Evolutionary conservation across 441 rosid genomes (phyloP), one percentile per base, ranked within the genome.

Genomic region (Arabidopsis hybrid): DNA sequence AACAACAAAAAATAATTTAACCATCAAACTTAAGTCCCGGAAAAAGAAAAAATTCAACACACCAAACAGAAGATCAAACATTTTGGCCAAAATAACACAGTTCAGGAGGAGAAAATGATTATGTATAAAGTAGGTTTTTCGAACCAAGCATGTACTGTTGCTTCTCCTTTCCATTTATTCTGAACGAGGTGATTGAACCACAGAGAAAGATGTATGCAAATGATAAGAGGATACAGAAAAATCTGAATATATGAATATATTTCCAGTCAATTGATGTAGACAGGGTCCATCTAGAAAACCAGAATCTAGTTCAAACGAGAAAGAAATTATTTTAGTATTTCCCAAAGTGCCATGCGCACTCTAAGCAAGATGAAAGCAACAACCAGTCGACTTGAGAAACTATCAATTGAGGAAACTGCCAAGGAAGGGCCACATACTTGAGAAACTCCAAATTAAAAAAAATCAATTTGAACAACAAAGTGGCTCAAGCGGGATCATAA

Each of bases 51-150:
- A 10, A 9, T 18, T 42, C 29, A 71, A 50, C 63, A 76, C 26
- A 76, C 35, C 49, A 58, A 39, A 76, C 57, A 69, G 8, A 69
- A 45, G 26, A 58, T 11, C 21, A 56, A 31, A 36, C 36, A 45
- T 29, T 46, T 59, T 3, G 35, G 35, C 52, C 72, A 65, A 2
- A 3, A 14, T 11, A 53, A 13, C 13, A 12, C 32, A 8, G 63
- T 16, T 12, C 17, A 50, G 32, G 60, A 31, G 32, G 32, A 31
- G 32, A 31, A 31, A 31, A 4, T 31, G 32, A 31, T 31, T 31
- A 31, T 31, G 32, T 31, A 31, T 31, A 31, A 31, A 31, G 32
- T 0, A 31, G 32, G 32, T 31, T 46, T 43, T 45, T n/a, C 17
- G 36, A 34, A 32, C 45, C 8, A 69, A 8, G 31, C 63, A 56